Evolutionary conservation across 371 early-diverging fungal species (phyloP), one percentile per base, ranked within the genome.

Genomic region (Apophysomyces variabilis): DNA sequence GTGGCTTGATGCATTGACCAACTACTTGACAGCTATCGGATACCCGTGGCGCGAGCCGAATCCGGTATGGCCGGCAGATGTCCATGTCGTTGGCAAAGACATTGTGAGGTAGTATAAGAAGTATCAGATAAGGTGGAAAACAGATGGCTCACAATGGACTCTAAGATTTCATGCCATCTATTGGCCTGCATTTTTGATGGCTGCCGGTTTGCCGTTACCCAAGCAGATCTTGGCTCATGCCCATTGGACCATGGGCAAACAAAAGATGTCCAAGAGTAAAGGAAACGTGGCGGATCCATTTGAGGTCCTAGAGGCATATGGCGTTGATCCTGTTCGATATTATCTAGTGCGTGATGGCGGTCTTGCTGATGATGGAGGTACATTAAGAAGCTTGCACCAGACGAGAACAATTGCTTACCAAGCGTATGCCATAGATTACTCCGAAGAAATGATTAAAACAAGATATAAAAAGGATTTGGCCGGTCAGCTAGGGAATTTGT

Each of bases 1-100:
- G 14, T 98, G 99, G 99, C 78, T 98, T 54, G 99, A 98, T 69
- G 99, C 99, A 2, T 84, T 98, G 26, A 87, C 91, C 58, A 97
- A 96, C 71, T 98, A 98, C 71, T 74, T 95, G 26, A 96, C 97
- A 0, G 92, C 91, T 0, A 83, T 90, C 45, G 94, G 94, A 11
- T 96, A 88, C 70, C 95, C 96, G 12, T 89, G 91, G 90, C 16
- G 21, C 9, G 54, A 50, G 21, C 14, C 18, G 13, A 58, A 59
- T 16, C 68, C 73, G 47, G 85, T 75, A 7, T 94, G 93, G 85
- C 94, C 95, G 1, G 91, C 95, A 7, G 80, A 86, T 58, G 79
- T 90, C 1, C 98, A 98, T 58, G 83, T 98, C 1, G 90, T 98
- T 3, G 98, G 98, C 36, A 96, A 98, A 71, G 98, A 98, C 66